Conservation (phyloP, 495 filamentous ascomycete genomes). For the Articulospora tetracladia region DNA sequence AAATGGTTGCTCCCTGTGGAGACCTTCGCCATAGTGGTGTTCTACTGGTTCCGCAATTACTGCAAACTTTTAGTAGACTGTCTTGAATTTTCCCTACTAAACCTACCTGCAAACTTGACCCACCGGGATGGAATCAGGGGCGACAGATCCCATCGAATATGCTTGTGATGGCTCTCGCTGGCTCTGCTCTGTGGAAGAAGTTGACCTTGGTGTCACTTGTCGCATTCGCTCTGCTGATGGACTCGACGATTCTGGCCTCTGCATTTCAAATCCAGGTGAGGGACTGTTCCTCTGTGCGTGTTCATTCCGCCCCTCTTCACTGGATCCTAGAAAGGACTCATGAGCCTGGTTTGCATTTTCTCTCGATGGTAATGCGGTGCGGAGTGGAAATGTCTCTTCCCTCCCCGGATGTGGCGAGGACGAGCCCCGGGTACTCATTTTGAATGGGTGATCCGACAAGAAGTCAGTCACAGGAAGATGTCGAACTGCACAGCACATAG, state of each 20-base stretch:
- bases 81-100: not conserved
- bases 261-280: conserved; percentile 14
- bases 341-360: conserved; percentile 23
- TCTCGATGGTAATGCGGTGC: conserved; percentile 15
- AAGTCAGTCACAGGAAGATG: conserved; percentile 22
- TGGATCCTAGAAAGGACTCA: conserved; percentile 14
- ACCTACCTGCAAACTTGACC: conserved; percentile 55
- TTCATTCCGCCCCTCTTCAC: not conserved
- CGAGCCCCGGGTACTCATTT: conserved; percentile 19
- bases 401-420: conserved; percentile 15
- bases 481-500: conserved; percentile 21
- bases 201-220: conserved; percentile 8
- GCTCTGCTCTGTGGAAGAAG: conserved; percentile 4
- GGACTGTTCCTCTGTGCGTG: not conserved
- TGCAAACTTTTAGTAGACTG: conserved; percentile 32
- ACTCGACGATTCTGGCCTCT: conserved; percentile 11
- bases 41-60: conserved; percentile 90
- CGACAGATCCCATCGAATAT: not conserved
- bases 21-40: conserved; percentile 95
- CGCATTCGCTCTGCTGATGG: conserved; percentile 11
- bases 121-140: conserved; percentile 10
- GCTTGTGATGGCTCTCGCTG: conserved; percentile 14
- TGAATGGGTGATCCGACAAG: conserved; percentile 22
- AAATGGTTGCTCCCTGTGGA: conserved; percentile 89
- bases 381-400: conserved; percentile 16